phyloP scores from a whole-genome alignment of 208 protist species.

The Naegleria fowleri region DNA sequence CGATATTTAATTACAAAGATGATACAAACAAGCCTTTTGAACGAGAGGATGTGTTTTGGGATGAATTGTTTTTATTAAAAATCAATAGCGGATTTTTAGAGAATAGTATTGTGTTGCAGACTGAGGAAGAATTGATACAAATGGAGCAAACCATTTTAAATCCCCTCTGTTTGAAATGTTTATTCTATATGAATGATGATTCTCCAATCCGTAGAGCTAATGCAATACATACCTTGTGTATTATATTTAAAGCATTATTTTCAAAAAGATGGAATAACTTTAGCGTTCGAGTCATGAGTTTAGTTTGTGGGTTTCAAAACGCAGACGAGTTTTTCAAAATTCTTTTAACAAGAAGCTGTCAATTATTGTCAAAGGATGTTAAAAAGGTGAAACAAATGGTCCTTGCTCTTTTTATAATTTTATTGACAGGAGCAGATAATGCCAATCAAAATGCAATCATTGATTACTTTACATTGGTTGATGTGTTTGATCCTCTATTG shows the following conservation, averaged over 20 bases:
- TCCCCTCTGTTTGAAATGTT: conserved; percentile 21
- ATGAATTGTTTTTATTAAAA: conserved; percentile 48
- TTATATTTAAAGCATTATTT: conserved; percentile 49
- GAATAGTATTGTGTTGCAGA: conserved; percentile 44
- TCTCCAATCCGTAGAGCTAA: background rate
- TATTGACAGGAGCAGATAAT: conserved; percentile 45
- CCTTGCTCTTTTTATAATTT: conserved; percentile 40
- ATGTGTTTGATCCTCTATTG: conserved; percentile 38
- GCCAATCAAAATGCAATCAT: conserved; percentile 48
- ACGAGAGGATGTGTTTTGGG: conserved; percentile 42
- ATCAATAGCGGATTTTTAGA: conserved; percentile 48
- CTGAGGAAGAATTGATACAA: conserved; percentile 45
- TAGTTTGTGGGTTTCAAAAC: conserved; percentile 40
- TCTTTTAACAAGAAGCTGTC: background rate
- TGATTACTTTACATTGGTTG: conserved; percentile 44
- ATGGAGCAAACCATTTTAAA: conserved; percentile 38
- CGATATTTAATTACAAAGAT: conserved; percentile 33
- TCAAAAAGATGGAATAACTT: conserved; percentile 52
- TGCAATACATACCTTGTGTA: conserved; percentile 43
- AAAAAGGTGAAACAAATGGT: conserved; percentile 26
- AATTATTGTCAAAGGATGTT: background rate
- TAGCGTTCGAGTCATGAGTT: conserved; percentile 41
- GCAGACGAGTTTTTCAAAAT: conserved; percentile 40
- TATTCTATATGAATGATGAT: background rate
- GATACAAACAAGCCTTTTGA: conserved; percentile 32